Percentiles rank a stretch among this genome's conserved stretches.
Evolutionary conservation across 73 alveolate genomes (phyloP).

Genomic region (Halteria grandinella): DNA sequence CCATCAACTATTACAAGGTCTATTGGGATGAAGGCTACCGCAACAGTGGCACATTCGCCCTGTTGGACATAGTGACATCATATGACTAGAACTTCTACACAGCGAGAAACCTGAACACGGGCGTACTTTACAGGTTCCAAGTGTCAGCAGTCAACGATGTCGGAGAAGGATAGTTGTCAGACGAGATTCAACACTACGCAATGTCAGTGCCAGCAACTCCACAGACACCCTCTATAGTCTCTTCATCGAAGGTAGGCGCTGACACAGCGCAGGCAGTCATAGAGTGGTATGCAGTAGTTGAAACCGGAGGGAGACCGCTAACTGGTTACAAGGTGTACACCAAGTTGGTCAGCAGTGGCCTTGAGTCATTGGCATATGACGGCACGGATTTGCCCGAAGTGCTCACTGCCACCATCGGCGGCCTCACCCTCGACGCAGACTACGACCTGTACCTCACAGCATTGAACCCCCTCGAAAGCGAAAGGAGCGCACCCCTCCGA

Average conservation of each 20-base stretch:
- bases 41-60: constrained; percentile 17
- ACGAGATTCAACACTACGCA: constrained; percentile 33
- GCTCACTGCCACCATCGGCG: constrained; percentile 23
- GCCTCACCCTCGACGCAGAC: constrained; percentile 49
- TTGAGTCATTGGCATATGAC: constrained; percentile 40
- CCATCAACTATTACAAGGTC: constrained; percentile 29
- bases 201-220: constrained; percentile 62
- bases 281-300: constrained; percentile 59
- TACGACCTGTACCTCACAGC: constrained; percentile 66
- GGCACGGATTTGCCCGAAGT: constrained; percentile 53
- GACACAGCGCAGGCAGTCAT: constrained; percentile 45
- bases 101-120: constrained; percentile 22
- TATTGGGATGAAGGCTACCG: constrained; percentile 70
- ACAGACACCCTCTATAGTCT: constrained; percentile 1
- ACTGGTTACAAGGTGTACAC: constrained; percentile 66
- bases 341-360: background rate
- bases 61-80: constrained; percentile 17
- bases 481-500: constrained; percentile 28
- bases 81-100: constrained; percentile 43
- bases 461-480: constrained; percentile 56
- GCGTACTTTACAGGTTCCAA: constrained; percentile 62
- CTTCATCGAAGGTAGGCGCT: constrained; percentile 28
- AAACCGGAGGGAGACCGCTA: constrained; percentile 71
- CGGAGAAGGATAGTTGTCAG: constrained; percentile 61
- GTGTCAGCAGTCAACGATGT: constrained; percentile 68